Percentiles rank a stretch among this genome's conserved stretches.
phyloP scores from a whole-genome alignment of 176 grass and related monocot species.

The Metroxylon sagu region DNA sequence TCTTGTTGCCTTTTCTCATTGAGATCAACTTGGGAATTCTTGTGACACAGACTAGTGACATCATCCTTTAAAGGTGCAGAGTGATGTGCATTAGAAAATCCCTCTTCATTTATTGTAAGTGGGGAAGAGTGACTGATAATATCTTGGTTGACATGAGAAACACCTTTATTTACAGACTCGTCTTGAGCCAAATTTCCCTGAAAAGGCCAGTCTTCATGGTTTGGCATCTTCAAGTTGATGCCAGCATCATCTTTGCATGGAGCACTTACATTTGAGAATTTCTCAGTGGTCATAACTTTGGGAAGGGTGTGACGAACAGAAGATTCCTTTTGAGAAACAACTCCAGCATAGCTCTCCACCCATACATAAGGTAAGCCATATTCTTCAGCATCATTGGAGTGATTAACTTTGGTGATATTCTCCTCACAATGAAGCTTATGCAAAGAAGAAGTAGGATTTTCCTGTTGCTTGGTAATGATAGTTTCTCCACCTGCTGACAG shows the following conservation, averaged over 20 bases:
- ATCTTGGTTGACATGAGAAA: neutral
- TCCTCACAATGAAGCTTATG: too few relatives aligned
- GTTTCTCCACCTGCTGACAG: neutral
- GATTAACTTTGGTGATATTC: too few relatives aligned
- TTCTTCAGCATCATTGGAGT: too few relatives aligned
- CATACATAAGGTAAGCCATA: too few relatives aligned
- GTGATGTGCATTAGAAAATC: neutral
- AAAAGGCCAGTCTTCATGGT: conserved; percentile 14
- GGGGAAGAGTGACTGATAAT: neutral
- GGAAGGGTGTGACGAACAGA: neutral
- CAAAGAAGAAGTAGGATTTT: neutral
- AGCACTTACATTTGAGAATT: neutral
- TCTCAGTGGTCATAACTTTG: neutral
- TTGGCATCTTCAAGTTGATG: conserved; percentile 13
- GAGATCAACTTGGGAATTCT: neutral
- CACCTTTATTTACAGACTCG: neutral
- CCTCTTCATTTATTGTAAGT: neutral
- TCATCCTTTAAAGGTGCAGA: neutral
- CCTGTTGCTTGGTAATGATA: neutral
- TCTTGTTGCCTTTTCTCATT: conserved; percentile 32
- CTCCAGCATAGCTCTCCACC: neutral
- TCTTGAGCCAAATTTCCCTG: neutral
- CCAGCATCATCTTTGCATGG: conserved; percentile 13
- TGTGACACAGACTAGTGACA: neutral
- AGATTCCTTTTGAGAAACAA: neutral